phyloP scores from a whole-genome alignment of 2,329 filamentous ascomycete genomes.

The Penicillium hesseltinei region DNA sequence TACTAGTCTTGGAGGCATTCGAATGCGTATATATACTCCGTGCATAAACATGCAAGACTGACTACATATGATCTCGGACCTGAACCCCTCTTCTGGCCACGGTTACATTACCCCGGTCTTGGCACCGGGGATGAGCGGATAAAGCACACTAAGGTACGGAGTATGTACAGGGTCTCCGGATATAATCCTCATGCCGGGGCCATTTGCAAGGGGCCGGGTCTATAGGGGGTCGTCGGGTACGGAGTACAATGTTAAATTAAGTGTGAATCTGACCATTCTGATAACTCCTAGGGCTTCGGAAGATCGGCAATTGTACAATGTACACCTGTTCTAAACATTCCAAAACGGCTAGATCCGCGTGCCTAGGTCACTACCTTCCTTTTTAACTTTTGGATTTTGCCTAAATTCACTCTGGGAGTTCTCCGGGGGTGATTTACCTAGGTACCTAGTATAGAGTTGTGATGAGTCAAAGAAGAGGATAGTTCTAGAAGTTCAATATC shows the following conservation, averaged over 20 bases:
- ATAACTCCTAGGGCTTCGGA: background rate
- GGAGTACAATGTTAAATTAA: background rate
- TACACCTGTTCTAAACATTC: background rate
- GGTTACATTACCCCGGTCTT: constrained; percentile 5
- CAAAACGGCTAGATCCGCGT: background rate
- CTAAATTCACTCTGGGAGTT: background rate
- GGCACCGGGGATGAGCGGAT: background rate
- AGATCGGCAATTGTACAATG: background rate
- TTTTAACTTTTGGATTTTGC: constrained; percentile 2
- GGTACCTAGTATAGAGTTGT: background rate
- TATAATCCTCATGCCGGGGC: background rate
- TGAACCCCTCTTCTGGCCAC: background rate
- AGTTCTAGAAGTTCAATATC: background rate
- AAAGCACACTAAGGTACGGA: background rate
- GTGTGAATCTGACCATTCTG: background rate
- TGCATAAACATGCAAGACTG: background rate
- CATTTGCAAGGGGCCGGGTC: background rate
- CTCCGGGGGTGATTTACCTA: background rate
- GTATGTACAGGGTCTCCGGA: background rate
- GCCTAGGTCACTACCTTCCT: background rate
- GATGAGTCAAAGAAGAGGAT: background rate
- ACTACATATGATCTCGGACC: background rate
- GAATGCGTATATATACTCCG: background rate
- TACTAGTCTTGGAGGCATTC: background rate
- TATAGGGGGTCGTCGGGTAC: background rate